These are phyloP conservation scores for Alternaria arbusti DNA, from an alignment of 2,329 filamentous ascomycete genomes.

Conservation along the genomic window DNA sequence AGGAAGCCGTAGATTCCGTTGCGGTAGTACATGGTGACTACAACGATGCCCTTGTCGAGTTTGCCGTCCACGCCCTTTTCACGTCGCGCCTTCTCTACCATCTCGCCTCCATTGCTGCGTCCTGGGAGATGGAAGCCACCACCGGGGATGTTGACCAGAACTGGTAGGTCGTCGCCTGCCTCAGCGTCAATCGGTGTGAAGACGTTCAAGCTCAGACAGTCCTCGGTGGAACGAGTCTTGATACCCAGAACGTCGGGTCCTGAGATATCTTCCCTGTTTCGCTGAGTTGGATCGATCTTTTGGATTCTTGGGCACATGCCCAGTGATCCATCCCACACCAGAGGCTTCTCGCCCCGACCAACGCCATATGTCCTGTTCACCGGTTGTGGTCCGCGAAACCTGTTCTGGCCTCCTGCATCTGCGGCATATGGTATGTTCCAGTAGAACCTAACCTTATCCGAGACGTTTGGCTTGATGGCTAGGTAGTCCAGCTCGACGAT, in stretches of 20 bases:
- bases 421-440: conserved; percentile 46
- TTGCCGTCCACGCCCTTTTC: conserved; percentile 35
- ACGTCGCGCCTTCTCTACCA: conserved; percentile 39
- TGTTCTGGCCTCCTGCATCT: conserved; percentile 35
- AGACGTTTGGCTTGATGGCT: conserved; percentile 34
- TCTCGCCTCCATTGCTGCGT: conserved; percentile 38
- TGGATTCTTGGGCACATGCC: conserved; percentile 45
- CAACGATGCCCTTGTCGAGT: conserved; percentile 40
- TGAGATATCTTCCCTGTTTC: conserved; percentile 36
- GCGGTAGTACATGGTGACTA: conserved; percentile 45
- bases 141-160: conserved; percentile 56
- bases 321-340: conserved; percentile 39
- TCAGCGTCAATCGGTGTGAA: conserved; percentile 43
- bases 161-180: conserved; percentile 42
- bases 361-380: conserved; percentile 35
- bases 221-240: conserved; percentile 37
- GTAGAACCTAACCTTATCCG: conserved; percentile 36
- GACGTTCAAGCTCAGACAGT: conserved; percentile 53
- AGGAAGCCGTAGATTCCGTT: conserved; percentile 55
- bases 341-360: conserved; percentile 24
- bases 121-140: conserved; percentile 51
- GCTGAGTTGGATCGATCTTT: conserved; percentile 36
- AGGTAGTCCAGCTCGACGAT: conserved; percentile 42
- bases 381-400: conserved; percentile 42
- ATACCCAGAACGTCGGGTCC: conserved; percentile 36